phyloP scores from a whole-genome alignment of 768 basidiomycete species.

The Boletus bicolor region DNA sequence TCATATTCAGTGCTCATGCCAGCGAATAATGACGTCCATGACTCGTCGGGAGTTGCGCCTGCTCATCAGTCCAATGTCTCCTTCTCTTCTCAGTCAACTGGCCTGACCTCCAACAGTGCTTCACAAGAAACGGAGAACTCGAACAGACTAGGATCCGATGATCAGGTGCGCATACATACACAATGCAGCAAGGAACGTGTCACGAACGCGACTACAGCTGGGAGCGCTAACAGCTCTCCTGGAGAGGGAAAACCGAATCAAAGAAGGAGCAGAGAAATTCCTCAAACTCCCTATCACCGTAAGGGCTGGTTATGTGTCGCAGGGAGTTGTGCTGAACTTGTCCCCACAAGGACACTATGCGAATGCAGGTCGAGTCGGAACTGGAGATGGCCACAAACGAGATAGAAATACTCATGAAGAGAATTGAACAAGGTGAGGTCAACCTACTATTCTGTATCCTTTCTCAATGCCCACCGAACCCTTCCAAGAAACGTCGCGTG shows the following conservation, averaged over 20 bases:
- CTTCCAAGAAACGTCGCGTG: conserved; percentile 27
- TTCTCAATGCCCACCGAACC: neutral
- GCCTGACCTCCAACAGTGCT: conserved; percentile 20
- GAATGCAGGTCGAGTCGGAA: conserved; percentile 72
- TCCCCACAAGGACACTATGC: conserved; percentile 52
- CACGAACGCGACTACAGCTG: conserved; percentile 43
- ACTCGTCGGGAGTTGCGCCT: conserved; percentile 15
- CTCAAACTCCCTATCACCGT: conserved; percentile 64
- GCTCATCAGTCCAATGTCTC: conserved; percentile 28
- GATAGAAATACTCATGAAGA: conserved; percentile 60
- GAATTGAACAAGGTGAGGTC: conserved; percentile 44
- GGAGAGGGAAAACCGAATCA: conserved; percentile 75
- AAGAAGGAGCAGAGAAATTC: conserved; percentile 89
- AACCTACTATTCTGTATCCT: neutral
- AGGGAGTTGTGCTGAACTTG: conserved; percentile 8
- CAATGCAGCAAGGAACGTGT: neutral
- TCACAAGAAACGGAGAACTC: conserved; percentile 25
- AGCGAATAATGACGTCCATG: conserved; percentile 28
- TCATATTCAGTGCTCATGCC: conserved; percentile 21
- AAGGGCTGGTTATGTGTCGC: conserved; percentile 9
- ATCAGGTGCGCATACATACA: conserved; percentile 26
- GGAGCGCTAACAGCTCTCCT: conserved; percentile 65
- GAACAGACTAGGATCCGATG: conserved; percentile 20
- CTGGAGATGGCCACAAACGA: conserved; percentile 70
- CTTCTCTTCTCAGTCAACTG: conserved; percentile 30